Base-by-base conservation (phyloP, 1,284 basidiomycete genomes). In the Rhodotorula sp. region DNA sequence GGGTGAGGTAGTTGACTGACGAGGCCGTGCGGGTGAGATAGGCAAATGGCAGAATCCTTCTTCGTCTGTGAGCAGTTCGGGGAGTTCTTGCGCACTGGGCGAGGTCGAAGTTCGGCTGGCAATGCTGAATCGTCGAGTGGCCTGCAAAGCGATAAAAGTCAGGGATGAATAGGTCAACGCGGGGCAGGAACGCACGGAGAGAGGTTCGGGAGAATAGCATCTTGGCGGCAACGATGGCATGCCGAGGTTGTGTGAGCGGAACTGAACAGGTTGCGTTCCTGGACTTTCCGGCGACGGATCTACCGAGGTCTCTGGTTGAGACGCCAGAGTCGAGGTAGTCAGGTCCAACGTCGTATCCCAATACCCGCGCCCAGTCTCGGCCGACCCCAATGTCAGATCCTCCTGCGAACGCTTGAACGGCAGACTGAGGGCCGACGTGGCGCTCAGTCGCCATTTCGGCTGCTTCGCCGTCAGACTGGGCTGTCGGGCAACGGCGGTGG, bases 261-360 rank as follows among this genome's bases (percentile, higher is more conserved):
- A 15, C 32, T 22, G 19, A 20, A 22, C 32, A 8, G 32, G 54
- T 10, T 7, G 10, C 32, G 30, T 8, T 3, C 54, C 51, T 15
- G 54, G 54, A 22, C 30, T 32, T 24, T 9, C 29, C 15, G 11
- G 57, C n/a, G 44, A 13, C 3, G 57, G 19, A 8, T 4, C 49
- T n/a, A 11, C 20, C 11, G 49, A 22, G 29, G 4, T 30, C 10
- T 2, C 2, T 48, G 27, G 8, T 29, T 13, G n/a, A 4, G 39
- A 17, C 15, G 36, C 10, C 27, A 36, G 20, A 2, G 46, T 15
- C 30, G 49, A 19, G 27, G 47, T 47, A 4, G 58, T 27, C 11
- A 59, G 17, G 58, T 49, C n/a, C 7, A 61, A n/a, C 22, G 22
- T n/a, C 11, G 48, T 52, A 19, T 61, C 59, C 49, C 59, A 61